Evolutionary conservation across 495 filamentous ascomycete species (phyloP).

Genomic region (Hyaloscypha bicolor): DNA sequence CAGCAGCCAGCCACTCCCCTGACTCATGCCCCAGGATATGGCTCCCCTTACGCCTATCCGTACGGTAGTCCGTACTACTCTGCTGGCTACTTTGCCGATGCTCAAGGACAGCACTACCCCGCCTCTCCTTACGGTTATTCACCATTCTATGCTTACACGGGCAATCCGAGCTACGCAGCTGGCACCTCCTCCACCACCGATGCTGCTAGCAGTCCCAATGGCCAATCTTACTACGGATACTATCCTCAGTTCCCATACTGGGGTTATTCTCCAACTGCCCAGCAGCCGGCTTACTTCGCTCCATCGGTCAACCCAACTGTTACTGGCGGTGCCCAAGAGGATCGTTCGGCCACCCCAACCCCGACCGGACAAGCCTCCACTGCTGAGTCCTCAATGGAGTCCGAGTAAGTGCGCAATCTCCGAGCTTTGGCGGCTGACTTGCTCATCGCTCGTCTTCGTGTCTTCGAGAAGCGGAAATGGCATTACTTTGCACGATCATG

Average conservation of each 20-base stretch:
- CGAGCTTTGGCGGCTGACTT: slow-evolving; percentile 1
- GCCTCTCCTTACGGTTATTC: neutral
- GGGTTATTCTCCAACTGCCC: neutral
- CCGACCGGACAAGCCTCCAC: slow-evolving; percentile 10
- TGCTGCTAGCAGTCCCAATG: slow-evolving; percentile 2
- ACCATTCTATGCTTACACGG: neutral
- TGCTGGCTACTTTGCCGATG: slow-evolving; percentile 4
- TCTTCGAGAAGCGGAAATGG: neutral
- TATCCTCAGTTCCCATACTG: slow-evolving; percentile 8
- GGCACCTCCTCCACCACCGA: neutral
- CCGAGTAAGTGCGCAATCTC: neutral
- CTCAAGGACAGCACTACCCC: slow-evolving; percentile 7
- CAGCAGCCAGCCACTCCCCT: slow-evolving; percentile 9
- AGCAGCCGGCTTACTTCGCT: neutral
- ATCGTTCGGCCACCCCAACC: slow-evolving; percentile 27
- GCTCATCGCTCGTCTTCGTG: neutral
- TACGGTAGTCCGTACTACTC: slow-evolving; percentile 20
- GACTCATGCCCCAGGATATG: slow-evolving; percentile 11
- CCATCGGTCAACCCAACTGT: neutral
- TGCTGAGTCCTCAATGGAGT: slow-evolving; percentile 12
- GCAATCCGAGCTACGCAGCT: slow-evolving; percentile 3
- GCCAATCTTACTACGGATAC: neutral
- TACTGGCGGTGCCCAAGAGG: slow-evolving; percentile 14
- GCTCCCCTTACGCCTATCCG: slow-evolving; percentile 7
- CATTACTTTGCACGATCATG: neutral